phyloP scores from a whole-genome alignment of 768 basidiomycete species.

The Auricularia auricula-judae region DNA sequence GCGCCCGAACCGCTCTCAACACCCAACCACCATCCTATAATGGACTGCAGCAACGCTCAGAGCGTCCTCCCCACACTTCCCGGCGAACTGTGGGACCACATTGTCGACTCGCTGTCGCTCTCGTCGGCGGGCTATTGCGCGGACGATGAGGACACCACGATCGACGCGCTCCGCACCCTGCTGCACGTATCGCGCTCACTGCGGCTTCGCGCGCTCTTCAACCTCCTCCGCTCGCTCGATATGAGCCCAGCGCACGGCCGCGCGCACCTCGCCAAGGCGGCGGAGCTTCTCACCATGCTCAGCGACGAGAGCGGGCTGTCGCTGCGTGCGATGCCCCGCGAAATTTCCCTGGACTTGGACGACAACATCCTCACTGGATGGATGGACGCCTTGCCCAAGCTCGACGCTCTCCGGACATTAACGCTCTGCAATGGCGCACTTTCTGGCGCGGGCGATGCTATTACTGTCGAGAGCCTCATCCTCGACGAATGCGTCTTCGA shows the following conservation, averaged over 20 bases:
- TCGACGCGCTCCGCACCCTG: background rate
- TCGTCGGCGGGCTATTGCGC: background rate
- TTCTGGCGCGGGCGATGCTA: background rate
- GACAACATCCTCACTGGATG: background rate
- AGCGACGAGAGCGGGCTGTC: background rate
- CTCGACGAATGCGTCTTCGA: background rate
- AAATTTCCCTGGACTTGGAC: background rate
- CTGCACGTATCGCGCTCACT: background rate
- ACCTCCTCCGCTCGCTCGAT: background rate
- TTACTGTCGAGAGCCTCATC: background rate
- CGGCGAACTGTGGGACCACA: background rate
- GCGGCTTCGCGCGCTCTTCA: background rate
- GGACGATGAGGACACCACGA: background rate
- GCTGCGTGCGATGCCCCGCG: background rate
- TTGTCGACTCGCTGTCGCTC: background rate
- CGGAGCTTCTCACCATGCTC: background rate
- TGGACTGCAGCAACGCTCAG: background rate
- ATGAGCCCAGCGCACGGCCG: background rate
- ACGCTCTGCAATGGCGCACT: background rate
- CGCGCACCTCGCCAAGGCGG: background rate
- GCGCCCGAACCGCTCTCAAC: background rate
- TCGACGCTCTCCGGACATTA: background rate
- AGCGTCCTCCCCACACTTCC: background rate
- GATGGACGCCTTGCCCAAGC: background rate
- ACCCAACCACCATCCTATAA: background rate